A percentile compares a stretch with the other conserved stretches of the same genome.
Conservation (phyloP, 768 basidiomycete genomes). For the Pleurotus tuber-regium region DNA sequence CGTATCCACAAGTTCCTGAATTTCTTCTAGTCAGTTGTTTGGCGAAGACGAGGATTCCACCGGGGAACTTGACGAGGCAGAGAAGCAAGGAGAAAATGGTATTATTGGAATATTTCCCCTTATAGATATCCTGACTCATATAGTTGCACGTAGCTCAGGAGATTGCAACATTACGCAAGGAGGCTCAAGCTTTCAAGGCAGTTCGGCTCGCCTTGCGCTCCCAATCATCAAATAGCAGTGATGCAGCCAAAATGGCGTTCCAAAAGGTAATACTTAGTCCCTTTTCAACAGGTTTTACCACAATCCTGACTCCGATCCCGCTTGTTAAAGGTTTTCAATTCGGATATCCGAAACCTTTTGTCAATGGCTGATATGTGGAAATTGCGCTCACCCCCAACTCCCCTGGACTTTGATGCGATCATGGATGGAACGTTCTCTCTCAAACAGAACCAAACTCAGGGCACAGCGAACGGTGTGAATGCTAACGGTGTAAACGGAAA, state of each 20-base stretch:
- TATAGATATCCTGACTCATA: background rate
- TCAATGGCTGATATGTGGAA: slow-evolving; percentile 99
- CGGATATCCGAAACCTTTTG: slow-evolving; percentile 85
- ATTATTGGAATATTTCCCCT: slow-evolving; percentile 15
- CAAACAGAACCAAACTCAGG: slow-evolving; percentile 20
- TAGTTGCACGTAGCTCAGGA: slow-evolving; percentile 64
- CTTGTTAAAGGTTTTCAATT: slow-evolving; percentile 70
- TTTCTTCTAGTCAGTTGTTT: slow-evolving; percentile 72
- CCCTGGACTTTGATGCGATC: slow-evolving; percentile 81
- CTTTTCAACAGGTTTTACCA: background rate
- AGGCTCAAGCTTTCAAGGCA: slow-evolving; percentile 83
- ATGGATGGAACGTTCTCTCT: slow-evolving; percentile 57
- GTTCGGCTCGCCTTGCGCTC: slow-evolving; percentile 71
- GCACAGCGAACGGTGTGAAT: slow-evolving; percentile 18
- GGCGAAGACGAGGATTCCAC: slow-evolving; percentile 87
- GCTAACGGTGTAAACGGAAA: slow-evolving; percentile 17
- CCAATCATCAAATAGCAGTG: slow-evolving; percentile 25
- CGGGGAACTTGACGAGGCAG: slow-evolving; percentile 86
- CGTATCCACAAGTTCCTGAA: background rate
- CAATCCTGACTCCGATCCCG: background rate
- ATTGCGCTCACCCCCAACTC: slow-evolving; percentile 78
- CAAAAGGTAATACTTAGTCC: slow-evolving; percentile 59
- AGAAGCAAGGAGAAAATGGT: slow-evolving; percentile 94
- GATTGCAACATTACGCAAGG: slow-evolving; percentile 85
- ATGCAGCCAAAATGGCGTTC: slow-evolving; percentile 72